phyloP scores from a whole-genome alignment of 306 rosid genomes.

The Cucurbita pepo region DNA sequence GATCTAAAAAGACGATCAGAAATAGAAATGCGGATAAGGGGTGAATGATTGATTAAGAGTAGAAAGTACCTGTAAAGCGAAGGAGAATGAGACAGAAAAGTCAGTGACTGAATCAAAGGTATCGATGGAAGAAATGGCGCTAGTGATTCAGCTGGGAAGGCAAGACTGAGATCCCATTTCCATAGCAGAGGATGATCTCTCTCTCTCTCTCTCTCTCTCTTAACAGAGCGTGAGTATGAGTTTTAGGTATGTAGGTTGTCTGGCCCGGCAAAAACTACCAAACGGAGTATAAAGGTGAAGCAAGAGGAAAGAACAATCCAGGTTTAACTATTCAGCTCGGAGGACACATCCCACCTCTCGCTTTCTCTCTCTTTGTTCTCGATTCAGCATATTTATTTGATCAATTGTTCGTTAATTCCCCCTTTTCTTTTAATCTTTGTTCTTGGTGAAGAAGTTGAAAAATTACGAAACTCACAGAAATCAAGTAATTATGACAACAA shows the following conservation, averaged over 20 bases:
- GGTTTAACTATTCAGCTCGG: neutral
- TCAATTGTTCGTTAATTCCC: neutral
- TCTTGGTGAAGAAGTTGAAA: neutral
- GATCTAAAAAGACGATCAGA: conserved; percentile 25
- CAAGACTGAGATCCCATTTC: conserved; percentile 64
- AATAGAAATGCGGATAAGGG: neutral
- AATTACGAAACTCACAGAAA: neutral
- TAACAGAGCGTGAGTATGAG: conserved; percentile 14
- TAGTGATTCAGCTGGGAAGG: conserved; percentile 24
- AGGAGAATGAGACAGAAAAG: too few species aligned
- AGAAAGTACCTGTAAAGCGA: conserved; percentile 24
- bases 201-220: conserved; percentile 14
- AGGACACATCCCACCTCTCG: conserved; percentile 4
- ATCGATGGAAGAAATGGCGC: conserved; percentile 20
- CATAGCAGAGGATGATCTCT: conserved; percentile 9
- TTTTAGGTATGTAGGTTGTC: conserved; percentile 43
- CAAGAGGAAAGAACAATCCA: neutral
- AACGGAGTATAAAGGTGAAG: conserved; percentile 35
- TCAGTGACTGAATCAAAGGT: conserved; percentile 15
- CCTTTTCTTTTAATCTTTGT: neutral
- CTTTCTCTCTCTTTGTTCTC: neutral
- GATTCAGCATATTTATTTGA: neutral
- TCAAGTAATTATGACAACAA: neutral
- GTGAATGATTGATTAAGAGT: neutral
- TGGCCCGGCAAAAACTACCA: conserved; percentile 68